Percentiles rank a stretch among this genome's conserved stretches.
Evolutionary conservation across 139 green algal species (phyloP).

Genomic region (Zygnema circumcarinatum): DNA sequence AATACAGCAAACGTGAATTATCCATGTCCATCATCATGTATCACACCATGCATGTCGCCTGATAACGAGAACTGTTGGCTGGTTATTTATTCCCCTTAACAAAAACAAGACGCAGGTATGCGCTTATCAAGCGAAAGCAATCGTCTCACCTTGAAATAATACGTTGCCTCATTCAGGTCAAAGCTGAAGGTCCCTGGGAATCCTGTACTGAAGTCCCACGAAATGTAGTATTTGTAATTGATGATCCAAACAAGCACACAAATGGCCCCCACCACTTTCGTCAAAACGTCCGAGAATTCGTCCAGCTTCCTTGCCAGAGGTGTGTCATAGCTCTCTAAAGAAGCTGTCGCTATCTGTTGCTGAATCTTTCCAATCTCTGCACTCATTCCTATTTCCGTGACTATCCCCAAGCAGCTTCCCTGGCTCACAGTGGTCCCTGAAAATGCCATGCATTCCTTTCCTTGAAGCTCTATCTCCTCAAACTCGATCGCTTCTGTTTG

Average conservation of each 20-base stretch:
- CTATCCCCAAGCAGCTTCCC: slow-evolving; percentile 78
- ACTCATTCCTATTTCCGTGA: slow-evolving; percentile 88
- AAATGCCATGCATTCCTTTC: slow-evolving; percentile 97
- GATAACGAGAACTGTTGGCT: too few species aligned
- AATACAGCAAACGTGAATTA: too few species aligned
- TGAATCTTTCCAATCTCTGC: slow-evolving; percentile 99
- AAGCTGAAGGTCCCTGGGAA: slow-evolving; percentile 51
- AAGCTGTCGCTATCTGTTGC: slow-evolving; percentile 69
- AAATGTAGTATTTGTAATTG: slow-evolving; percentile 94
- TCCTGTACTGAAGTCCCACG: background rate
- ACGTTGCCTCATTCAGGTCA: slow-evolving; percentile 71
- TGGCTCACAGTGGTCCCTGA: slow-evolving; percentile 88
- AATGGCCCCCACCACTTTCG: slow-evolving; percentile 93
- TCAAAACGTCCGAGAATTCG: slow-evolving; percentile 92
- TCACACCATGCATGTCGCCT: too few species aligned
- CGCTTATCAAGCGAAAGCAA: background rate
- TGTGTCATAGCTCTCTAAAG: slow-evolving; percentile 88
- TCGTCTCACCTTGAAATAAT: slow-evolving; percentile 70
- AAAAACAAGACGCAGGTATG: background rate
- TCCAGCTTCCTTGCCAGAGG: slow-evolving; percentile 97
- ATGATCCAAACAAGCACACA: slow-evolving; percentile 98
- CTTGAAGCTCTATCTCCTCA: slow-evolving; percentile 66
- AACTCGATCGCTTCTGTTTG: background rate
- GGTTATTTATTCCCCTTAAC: too few species aligned
- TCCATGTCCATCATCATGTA: too few species aligned